These are phyloP conservation scores for Leishmania mexicana DNA, from an alignment of 208 protist species.

Conservation along the genomic window DNA sequence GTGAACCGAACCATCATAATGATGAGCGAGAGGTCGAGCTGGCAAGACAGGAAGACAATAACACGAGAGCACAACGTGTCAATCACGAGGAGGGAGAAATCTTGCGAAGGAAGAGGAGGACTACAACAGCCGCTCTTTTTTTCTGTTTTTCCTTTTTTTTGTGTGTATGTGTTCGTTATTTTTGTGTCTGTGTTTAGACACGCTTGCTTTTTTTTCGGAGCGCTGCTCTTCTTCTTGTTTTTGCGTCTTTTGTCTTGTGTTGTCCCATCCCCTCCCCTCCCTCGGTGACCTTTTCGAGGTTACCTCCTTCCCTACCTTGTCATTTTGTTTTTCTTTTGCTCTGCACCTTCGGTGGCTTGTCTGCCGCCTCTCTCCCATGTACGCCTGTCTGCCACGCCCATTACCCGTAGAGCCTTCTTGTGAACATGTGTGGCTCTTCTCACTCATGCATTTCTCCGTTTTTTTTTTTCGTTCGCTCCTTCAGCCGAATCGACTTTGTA, in stretches of 20 bases:
- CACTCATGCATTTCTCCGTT: neutral
- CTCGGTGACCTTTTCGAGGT: neutral
- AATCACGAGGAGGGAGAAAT: neutral
- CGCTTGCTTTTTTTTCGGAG: neutral
- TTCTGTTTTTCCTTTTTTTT: neutral
- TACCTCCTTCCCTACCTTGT: neutral
- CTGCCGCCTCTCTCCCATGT: neutral
- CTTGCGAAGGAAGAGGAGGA: neutral
- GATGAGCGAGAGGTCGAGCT: neutral
- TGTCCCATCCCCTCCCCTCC: neutral
- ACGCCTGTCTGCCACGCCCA: neutral
- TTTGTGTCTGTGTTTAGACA: neutral
- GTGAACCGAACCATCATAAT: neutral
- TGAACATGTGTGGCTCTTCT: neutral
- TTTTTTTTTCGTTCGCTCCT: slow-evolving; percentile 7
- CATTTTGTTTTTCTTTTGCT: neutral
- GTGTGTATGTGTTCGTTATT: neutral
- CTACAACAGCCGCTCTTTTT: neutral
- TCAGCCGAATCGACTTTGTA: neutral
- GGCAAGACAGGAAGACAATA: neutral
- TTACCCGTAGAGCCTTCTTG: neutral
- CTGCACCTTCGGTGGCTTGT: neutral
- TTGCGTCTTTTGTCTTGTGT: neutral
- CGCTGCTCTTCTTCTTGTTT: neutral
- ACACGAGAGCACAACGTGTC: neutral